Evolutionary conservation across 768 basidiomycete species (phyloP).

Genomic region (Tephrocybe sp.): DNA sequence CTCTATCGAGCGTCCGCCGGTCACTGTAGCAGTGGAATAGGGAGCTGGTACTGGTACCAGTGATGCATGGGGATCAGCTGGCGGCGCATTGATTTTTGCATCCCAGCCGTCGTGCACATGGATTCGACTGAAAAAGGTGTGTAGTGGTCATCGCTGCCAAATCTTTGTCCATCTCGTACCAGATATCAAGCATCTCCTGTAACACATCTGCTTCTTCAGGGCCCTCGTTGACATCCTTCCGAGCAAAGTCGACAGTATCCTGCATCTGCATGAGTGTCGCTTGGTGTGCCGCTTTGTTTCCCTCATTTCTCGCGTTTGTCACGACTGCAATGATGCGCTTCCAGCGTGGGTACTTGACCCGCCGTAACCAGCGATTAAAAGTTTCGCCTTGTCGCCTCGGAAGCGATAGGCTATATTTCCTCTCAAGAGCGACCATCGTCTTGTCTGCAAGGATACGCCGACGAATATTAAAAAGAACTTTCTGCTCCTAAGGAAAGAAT

Average conservation of each 20-base stretch:
- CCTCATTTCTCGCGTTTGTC: neutral
- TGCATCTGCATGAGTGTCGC: neutral
- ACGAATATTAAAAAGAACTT: neutral
- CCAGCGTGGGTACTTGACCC: neutral
- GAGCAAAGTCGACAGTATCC: neutral
- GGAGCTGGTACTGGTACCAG: no score
- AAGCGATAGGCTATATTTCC: neutral
- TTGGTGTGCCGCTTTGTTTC: neutral
- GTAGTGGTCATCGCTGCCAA: no score
- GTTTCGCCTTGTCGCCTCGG: neutral
- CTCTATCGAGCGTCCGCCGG: no score
- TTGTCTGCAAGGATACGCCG: neutral
- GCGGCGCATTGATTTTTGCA: no score
- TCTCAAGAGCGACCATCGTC: neutral
- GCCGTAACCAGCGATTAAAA: neutral
- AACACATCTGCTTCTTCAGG: neutral
- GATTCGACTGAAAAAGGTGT: no score
- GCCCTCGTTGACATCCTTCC: neutral
- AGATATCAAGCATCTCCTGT: neutral
- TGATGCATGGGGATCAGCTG: no score
- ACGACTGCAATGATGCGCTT: neutral
- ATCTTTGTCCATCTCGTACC: no score
- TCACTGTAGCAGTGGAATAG: no score
- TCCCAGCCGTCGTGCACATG: no score
- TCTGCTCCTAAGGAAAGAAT: neutral